A percentile compares a stretch with the other conserved stretches of the same genome.
Conservation (phyloP, 768 basidiomycete species). For the Suillus ampliporus region DNA sequence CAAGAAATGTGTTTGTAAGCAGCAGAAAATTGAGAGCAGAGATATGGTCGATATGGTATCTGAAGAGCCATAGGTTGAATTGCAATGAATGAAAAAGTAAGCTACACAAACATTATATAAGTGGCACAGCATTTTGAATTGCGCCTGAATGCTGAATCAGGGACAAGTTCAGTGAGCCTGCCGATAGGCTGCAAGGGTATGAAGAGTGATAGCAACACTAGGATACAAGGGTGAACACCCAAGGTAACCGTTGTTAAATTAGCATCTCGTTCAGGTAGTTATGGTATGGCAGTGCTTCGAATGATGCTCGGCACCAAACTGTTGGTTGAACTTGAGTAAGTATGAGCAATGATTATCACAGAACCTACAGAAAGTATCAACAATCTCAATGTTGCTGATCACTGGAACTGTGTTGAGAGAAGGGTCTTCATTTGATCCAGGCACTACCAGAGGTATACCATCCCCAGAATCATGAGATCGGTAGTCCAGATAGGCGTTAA, state of each 20-base stretch:
- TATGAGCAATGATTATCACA: neutral
- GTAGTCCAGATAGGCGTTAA: conserved; percentile 11
- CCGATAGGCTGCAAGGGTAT: conserved; percentile 26
- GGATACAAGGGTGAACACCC: conserved; percentile 24
- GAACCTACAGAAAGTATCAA: conserved; percentile 8
- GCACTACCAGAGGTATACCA: neutral
- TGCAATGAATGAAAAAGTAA: too few relatives aligned
- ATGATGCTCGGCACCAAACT: neutral
- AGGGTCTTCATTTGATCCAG: neutral
- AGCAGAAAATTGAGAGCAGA: neutral
- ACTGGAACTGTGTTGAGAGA: neutral
- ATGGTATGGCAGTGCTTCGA: neutral
- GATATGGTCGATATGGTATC: neutral
- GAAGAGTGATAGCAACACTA: conserved; percentile 22
- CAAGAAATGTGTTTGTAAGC: conserved; percentile 18
- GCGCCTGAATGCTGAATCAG: conserved; percentile 27
- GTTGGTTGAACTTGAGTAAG: neutral
- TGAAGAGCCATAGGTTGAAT: neutral
- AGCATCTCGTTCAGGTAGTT: conserved; percentile 25
- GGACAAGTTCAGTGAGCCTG: conserved; percentile 33
- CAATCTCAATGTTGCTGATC: conserved; percentile 1
- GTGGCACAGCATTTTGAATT: conserved; percentile 12
- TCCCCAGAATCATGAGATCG: neutral
- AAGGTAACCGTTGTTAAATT: conserved; percentile 25
- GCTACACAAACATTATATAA: neutral